Conservation (phyloP, 164 flowering plant species). For the Stephania yunnanensis region DNA sequence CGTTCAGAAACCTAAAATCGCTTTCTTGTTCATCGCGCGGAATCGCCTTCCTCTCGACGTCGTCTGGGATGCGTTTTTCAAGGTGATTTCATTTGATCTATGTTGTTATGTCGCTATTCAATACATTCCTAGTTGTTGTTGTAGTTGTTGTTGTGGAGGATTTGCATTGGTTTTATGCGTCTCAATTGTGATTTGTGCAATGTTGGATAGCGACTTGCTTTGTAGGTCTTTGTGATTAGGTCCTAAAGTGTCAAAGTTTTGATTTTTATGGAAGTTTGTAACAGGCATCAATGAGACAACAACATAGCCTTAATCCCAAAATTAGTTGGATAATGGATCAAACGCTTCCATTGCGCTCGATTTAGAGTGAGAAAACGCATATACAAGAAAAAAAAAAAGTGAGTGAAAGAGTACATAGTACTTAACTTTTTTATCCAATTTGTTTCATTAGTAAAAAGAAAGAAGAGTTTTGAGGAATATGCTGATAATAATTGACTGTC, state of each 20-base stretch:
- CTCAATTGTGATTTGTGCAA: no score
- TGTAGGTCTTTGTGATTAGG: no score
- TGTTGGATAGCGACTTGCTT: no score
- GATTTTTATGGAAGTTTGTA: no score
- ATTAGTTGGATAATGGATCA: no score
- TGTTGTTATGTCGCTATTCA: no score
- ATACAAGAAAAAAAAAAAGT: not conserved
- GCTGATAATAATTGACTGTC: not conserved
- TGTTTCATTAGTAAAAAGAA: not conserved
- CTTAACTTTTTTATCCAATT: not conserved
- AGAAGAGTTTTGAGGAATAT: not conserved
- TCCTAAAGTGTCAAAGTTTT: no score
- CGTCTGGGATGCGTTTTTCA: conserved; percentile 83
- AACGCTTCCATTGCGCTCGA: no score
- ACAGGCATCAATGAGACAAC: no score
- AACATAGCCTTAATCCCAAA: no score
- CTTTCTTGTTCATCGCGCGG: conserved; percentile 83
- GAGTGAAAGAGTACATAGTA: not conserved
- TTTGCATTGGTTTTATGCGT: no score
- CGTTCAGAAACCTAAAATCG: conserved; percentile 54
- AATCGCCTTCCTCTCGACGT: conserved; percentile 78
- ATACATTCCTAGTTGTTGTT: no score
- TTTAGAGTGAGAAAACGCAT: not conserved
- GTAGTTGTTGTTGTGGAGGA: not conserved
- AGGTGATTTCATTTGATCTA: conserved; percentile 31